A percentile compares a stretch with the other conserved stretches of the same genome.
phyloP scores from a whole-genome alignment of 2,329 filamentous ascomycete genomes.

The Chalara sp. region DNA sequence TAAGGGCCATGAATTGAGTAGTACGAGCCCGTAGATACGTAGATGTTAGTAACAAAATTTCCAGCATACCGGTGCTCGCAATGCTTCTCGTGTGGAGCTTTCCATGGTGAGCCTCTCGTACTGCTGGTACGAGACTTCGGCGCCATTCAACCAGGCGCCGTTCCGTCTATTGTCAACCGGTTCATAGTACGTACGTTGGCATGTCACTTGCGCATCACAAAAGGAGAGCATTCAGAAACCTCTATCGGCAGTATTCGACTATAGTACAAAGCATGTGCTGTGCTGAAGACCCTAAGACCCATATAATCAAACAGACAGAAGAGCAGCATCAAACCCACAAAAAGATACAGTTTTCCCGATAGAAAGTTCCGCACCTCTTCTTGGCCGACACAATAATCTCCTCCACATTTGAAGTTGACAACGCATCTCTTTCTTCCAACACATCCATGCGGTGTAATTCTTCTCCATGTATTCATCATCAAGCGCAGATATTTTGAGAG shows the following conservation, averaged over 20 bases:
- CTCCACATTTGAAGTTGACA: background rate
- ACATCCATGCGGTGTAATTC: background rate
- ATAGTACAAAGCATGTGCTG: background rate
- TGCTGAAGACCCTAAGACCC: background rate
- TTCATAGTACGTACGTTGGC: no score
- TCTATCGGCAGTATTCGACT: background rate
- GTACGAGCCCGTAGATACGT: no score
- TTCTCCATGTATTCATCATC: background rate
- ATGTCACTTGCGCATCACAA: no score
- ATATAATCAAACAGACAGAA: background rate
- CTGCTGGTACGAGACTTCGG: no score
- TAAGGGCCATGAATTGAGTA: no score
- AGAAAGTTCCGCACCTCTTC: background rate
- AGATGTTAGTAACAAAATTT: no score
- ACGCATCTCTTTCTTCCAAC: background rate
- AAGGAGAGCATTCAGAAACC: no score
- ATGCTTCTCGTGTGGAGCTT: no score
- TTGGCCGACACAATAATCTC: background rate
- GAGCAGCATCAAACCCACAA: background rate
- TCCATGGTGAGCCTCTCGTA: no score
- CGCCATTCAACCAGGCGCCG: no score
- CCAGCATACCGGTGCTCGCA: no score
- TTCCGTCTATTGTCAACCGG: no score
- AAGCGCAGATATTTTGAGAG: conserved; percentile 16
- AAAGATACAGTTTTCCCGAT: background rate